A percentile compares a stretch with the other conserved stretches of the same genome.
Evolutionary conservation across 2,329 filamentous ascomycete genomes (phyloP).

Genomic region (Fusarium duplospermum): DNA sequence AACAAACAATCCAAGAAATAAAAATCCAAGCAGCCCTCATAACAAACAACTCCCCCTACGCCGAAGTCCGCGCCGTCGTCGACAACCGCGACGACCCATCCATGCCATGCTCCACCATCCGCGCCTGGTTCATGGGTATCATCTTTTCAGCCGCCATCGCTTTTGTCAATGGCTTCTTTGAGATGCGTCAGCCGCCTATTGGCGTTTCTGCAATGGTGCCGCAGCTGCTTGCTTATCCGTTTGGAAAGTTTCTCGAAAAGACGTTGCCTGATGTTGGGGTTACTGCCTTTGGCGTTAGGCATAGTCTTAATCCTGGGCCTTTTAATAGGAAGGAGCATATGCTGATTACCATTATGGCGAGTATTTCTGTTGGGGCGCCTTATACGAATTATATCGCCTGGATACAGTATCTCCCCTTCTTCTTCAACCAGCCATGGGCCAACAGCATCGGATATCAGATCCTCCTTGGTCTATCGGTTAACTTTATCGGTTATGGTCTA

Average conservation of each 20-base stretch:
- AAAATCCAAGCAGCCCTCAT: conserved; percentile 64
- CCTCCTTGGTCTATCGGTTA: conserved; percentile 61
- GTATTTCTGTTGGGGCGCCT: conserved; percentile 61
- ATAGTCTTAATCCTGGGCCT: conserved; percentile 65
- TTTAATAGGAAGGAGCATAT: conserved; percentile 72
- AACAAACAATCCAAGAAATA: conserved; percentile 59
- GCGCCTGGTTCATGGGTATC: conserved; percentile 65
- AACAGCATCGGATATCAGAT: conserved; percentile 62
- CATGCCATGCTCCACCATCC: conserved; percentile 65
- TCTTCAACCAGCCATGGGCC: conserved; percentile 63
- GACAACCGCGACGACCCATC: conserved; percentile 63
- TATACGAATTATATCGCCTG: conserved; percentile 64
- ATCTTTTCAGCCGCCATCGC: conserved; percentile 60
- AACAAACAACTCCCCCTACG: conserved; percentile 65
- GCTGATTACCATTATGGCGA: conserved; percentile 71
- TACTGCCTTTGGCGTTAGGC: conserved; percentile 57
- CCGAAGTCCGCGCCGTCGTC: conserved; percentile 66
- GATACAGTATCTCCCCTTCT: conserved; percentile 60
- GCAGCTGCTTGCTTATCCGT: conserved; percentile 67
- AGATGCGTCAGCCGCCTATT: conserved; percentile 66
- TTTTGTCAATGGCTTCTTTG: conserved; percentile 68
- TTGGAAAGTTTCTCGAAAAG: conserved; percentile 63
- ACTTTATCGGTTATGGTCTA: conserved; percentile 67
- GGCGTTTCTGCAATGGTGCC: conserved; percentile 64
- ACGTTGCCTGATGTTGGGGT: conserved; percentile 63